Conservation (phyloP, 768 basidiomycete genomes). For the Rhodotorula toruloides region DNA sequence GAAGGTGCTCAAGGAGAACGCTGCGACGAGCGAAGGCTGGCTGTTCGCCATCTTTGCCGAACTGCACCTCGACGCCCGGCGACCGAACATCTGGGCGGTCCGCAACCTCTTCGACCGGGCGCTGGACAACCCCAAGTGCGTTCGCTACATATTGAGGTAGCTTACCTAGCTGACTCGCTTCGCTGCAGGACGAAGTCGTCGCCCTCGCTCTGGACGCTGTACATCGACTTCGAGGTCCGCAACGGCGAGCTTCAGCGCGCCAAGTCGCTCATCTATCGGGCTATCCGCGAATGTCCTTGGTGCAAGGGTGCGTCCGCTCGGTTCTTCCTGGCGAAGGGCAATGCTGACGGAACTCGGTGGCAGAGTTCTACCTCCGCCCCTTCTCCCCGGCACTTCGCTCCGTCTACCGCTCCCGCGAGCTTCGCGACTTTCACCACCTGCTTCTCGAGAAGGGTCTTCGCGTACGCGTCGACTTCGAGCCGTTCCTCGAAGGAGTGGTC, state of each 20-base stretch:
- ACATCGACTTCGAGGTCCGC: slow-evolving; percentile 48
- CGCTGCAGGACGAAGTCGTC: slow-evolving; percentile 43
- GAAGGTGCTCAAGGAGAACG: slow-evolving; percentile 22
- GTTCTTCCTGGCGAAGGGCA: neutral
- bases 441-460: slow-evolving; percentile 49
- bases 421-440: slow-evolving; percentile 46
- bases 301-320: slow-evolving; percentile 43
- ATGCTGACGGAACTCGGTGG: neutral
- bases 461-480: slow-evolving; percentile 44
- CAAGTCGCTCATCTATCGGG: slow-evolving; percentile 47
- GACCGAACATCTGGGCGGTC: slow-evolving; percentile 45
- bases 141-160: neutral
- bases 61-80: slow-evolving; percentile 37
- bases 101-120: slow-evolving; percentile 46
- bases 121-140: slow-evolving; percentile 40
- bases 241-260: slow-evolving; percentile 43
- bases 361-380: slow-evolving; percentile 49
- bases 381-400: slow-evolving; percentile 45
- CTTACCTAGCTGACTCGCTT: neutral
- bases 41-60: slow-evolving; percentile 44
- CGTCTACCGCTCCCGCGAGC: slow-evolving; percentile 46
- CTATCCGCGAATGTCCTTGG: slow-evolving; percentile 46
- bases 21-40: slow-evolving; percentile 39
- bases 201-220: slow-evolving; percentile 46
- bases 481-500: slow-evolving; percentile 39